These are phyloP conservation scores for Penicillium desertorum DNA, from an alignment of 495 filamentous ascomycete genomes.

Conservation along the genomic window DNA sequence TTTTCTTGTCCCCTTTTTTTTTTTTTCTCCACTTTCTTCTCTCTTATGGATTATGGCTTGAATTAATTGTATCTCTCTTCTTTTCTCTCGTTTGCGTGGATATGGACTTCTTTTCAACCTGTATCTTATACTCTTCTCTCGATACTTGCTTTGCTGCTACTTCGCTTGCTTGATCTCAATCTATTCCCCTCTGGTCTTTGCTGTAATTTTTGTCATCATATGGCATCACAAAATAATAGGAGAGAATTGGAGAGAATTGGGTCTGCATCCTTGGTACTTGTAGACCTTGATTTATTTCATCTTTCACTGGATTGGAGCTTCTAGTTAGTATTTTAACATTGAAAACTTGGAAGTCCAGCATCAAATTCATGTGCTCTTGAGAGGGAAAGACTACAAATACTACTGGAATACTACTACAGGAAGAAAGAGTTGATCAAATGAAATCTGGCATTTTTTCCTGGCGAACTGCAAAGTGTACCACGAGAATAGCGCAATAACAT, in stretches of 20 bases:
- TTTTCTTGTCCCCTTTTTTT: conserved; percentile 17
- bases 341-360: not conserved
- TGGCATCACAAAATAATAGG: not conserved
- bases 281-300: not conserved
- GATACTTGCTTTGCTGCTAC: conserved; percentile 6
- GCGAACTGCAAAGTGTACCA: conserved; percentile 24
- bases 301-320: not conserved
- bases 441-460: conserved; percentile 23
- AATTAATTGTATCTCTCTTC: conserved; percentile 15
- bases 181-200: conserved; percentile 1
- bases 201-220: not conserved
- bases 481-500: conserved; percentile 19
- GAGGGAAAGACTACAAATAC: not conserved
- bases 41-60: conserved; percentile 17
- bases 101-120: conserved; percentile 17
- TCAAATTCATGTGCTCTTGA: not conserved
- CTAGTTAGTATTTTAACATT: not conserved
- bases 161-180: conserved; percentile 7
- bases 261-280: not conserved
- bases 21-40: conserved; percentile 9
- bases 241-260: not conserved
- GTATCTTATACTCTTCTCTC: conserved; percentile 14
- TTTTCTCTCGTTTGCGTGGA: conserved; percentile 16
- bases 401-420: conserved; percentile 4
- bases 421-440: not conserved